A percentile compares a stretch with the other conserved stretches of the same genome.
These are phyloP conservation scores for Trichomonascaceae sp. DNA, from an alignment of 1,139 yeast species.

Conservation along the genomic window DNA sequence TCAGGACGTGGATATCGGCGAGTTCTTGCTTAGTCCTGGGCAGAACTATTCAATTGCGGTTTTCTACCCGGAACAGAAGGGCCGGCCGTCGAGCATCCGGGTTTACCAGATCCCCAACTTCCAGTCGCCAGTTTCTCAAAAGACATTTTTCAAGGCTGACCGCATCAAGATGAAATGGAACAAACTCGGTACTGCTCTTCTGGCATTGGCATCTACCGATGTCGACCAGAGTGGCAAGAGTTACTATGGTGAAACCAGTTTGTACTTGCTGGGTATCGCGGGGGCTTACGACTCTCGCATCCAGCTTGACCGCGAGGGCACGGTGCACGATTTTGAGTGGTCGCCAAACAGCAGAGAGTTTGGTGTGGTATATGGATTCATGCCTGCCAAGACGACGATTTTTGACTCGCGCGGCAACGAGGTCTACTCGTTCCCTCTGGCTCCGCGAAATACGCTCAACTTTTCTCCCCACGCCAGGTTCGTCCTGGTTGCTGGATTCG, in stretches of 20 bases:
- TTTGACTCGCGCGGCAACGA: conserved; percentile 90
- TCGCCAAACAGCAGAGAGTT: conserved; percentile 93
- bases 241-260: conserved; percentile 92
- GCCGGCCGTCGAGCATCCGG: conserved; percentile 75
- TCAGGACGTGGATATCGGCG: conserved; percentile 32
- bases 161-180: conserved; percentile 91
- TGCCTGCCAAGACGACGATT: conserved; percentile 95
- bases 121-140: conserved; percentile 68
- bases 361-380: conserved; percentile 92
- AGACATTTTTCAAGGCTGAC: conserved; percentile 92
- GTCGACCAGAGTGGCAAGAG: conserved; percentile 90
- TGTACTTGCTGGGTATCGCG: conserved; percentile 81
- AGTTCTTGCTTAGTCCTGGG: conserved; percentile 72
- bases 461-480: conserved; percentile 93
- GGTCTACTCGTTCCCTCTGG: conserved; percentile 71
- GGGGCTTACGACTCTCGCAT: conserved; percentile 89
- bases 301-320: conserved; percentile 81
- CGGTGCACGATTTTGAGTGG: conserved; percentile 96
- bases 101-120: conserved; percentile 66
- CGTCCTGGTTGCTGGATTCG: conserved; percentile 91
- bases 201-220: conserved; percentile 91
- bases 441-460: conserved; percentile 78
- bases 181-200: conserved; percentile 79
- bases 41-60: conserved; percentile 85
- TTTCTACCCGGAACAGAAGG: conserved; percentile 68